Evolutionary conservation across 495 filamentous ascomycete species (phyloP), one percentile per base, ranked within the genome.

Genomic region (Darksidea phi): DNA sequence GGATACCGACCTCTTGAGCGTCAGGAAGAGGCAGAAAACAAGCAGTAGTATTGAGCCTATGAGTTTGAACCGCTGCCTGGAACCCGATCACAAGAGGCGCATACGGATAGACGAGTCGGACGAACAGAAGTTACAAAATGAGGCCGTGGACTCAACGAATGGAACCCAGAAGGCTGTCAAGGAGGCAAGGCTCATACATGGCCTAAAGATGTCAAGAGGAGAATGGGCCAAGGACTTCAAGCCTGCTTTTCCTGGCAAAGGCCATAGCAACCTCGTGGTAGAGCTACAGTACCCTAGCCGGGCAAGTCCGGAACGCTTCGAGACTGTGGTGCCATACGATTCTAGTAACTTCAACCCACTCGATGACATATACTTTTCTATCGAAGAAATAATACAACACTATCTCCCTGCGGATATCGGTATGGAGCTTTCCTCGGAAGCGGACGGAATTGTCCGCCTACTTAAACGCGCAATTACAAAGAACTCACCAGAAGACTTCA

Each of bases 331-430:
- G 52, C 86, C 89, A 15, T 84, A 84, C 59, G 89, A 94, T 41
- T 82, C 77, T 28, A 81, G 86, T 55, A 84, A 94, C 67, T 96
- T 96, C 75, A 86, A 90, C 63, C 87, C 91, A 5, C 74, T 92
- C 56, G 83, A 87, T 66, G 94, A 97, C 63, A 96, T 97, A 61
- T 78, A 87, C 54, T 80, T 86, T 48, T 87, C 90, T 13, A 84
- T 96, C 48, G 83, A 90, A 57, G 80, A 81, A 24, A 86, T 96
- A 23, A 80, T 84, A 23, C 78, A 83, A 28, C 80, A 85, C 68
- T 95, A 96, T 73, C 80, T 96, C 23, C 85, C 86, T 18, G 76
- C 82, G 12, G 80, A 82, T 20, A 77, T 89, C 62, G 78, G 81
- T 15, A 78, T 83, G 28, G 73, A 78, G 45, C 88, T 96, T 62